A percentile compares a stretch with the other conserved stretches of the same genome.
Evolutionary conservation across 140 eudicot genomes (phyloP).

Genomic region (Erigeron philadelphicus): DNA sequence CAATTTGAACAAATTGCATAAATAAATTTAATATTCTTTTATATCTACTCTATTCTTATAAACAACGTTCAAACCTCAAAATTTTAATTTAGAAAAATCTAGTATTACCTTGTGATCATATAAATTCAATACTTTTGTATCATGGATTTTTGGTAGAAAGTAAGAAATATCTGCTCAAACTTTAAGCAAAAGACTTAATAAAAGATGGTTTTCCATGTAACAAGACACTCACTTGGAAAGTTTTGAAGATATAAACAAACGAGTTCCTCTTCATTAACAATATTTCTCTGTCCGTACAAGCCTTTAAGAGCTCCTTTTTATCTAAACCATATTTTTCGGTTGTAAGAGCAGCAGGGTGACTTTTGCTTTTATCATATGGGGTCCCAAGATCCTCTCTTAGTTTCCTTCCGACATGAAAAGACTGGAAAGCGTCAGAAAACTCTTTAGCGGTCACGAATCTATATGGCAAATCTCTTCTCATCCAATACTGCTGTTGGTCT

Average conservation of each 20-base stretch:
- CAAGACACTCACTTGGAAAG: constrained; percentile 37
- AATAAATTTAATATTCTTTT: background rate
- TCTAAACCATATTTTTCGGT: constrained; percentile 40
- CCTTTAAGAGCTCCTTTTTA: constrained; percentile 50
- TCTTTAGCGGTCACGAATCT: constrained; percentile 44
- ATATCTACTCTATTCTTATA: no score
- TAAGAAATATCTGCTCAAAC: background rate
- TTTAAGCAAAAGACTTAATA: background rate
- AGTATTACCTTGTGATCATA: no score
- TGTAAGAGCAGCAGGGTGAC: constrained; percentile 63
- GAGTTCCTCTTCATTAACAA: constrained; percentile 55
- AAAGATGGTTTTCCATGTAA: background rate
- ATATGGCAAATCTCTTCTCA: constrained; percentile 38
- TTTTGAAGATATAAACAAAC: constrained; percentile 49
- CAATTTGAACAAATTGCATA: background rate
- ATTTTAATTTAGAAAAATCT: background rate
- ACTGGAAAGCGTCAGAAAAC: constrained; percentile 40
- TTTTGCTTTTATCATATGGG: constrained; percentile 45
- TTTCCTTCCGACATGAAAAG: constrained; percentile 47
- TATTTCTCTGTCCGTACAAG: constrained; percentile 43
- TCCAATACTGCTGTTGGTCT: constrained; percentile 57
- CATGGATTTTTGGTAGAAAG: background rate
- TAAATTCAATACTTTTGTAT: no score
- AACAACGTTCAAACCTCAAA: background rate
- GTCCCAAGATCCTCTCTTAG: constrained; percentile 31